A percentile compares a stretch with the other conserved stretches of the same genome.
phyloP scores from a whole-genome alignment of 1,139 yeast species.

The Suhomyces terraborum region DNA sequence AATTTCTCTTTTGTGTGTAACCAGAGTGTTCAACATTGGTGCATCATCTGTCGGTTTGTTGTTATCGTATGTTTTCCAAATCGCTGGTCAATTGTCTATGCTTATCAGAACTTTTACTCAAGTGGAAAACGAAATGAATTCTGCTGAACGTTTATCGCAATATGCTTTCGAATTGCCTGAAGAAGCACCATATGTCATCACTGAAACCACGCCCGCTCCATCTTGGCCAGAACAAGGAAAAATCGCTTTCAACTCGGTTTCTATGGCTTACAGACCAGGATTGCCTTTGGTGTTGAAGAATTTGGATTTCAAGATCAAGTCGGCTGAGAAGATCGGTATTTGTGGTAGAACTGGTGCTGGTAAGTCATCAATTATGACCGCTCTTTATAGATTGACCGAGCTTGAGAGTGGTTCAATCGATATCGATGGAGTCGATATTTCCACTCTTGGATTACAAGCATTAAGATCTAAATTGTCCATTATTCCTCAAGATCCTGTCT shows the following conservation, averaged over 20 bases:
- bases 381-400: conserved; percentile 63
- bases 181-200: conserved; percentile 40
- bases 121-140: conserved; percentile 80
- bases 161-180: conserved; percentile 56
- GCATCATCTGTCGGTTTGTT: conserved; percentile 75
- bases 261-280: conserved; percentile 71
- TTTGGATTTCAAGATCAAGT: conserved; percentile 46
- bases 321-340: conserved; percentile 68
- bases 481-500: conserved; percentile 79
- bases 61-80: conserved; percentile 56
- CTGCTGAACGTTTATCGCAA: conserved; percentile 77
- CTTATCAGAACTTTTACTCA: conserved; percentile 60
- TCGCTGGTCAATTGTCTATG: conserved; percentile 51
- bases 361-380: conserved; percentile 67
- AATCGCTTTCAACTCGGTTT: conserved; percentile 57
- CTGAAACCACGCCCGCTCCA: conserved; percentile 56
- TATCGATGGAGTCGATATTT: conserved; percentile 64
- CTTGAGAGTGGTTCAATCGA: conserved; percentile 51
- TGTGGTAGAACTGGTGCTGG: conserved; percentile 87
- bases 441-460: conserved; percentile 55
- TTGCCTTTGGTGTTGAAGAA: conserved; percentile 72
- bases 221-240: conserved; percentile 48
- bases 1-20: conserved; percentile 61
- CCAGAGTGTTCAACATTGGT: conserved; percentile 59
- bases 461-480: conserved; percentile 64